phyloP scores from a whole-genome alignment of 2,329 filamentous ascomycete genomes.

The Exophiala oligosperma region DNA sequence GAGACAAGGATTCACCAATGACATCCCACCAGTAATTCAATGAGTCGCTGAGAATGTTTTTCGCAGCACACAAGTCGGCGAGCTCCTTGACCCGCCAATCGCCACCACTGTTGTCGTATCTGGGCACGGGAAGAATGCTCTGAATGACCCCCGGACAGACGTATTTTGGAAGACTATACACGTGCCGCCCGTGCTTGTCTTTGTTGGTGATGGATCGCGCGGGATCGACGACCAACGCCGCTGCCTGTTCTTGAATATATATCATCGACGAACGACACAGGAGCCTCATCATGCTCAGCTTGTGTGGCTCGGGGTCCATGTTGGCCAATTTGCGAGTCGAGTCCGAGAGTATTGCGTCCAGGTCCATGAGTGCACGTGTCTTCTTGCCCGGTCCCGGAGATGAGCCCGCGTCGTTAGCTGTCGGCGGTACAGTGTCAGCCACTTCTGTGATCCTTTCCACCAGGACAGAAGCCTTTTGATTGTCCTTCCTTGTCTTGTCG shows the following conservation, averaged over 20 bases:
- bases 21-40: constrained; percentile 8
- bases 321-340: not conserved
- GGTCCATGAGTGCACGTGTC: constrained; percentile 1
- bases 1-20: constrained; percentile 3
- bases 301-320: constrained; percentile 7
- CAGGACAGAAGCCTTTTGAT: not conserved
- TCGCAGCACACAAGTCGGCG: not conserved
- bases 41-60: not conserved
- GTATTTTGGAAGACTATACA: constrained; percentile 4
- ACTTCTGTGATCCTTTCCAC: no score
- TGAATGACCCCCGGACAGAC: constrained; percentile 6
- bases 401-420: not conserved
- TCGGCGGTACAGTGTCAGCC: no score
- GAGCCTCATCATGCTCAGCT: constrained; percentile 8
- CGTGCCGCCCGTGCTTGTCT: not conserved
- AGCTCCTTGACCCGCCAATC: constrained; percentile 4
- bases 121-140: constrained; percentile 5
- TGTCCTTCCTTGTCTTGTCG: not conserved
- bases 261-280: constrained; percentile 9
- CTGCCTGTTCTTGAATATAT: constrained; percentile 9
- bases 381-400: not conserved
- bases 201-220: constrained; percentile 1
- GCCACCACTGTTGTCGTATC: not conserved
- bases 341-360: constrained; percentile 3
- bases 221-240: constrained; percentile 1